These are phyloP conservation scores for Bidens hawaiensis DNA, from an alignment of 140 eudicot genomes.

Conservation along the genomic window DNA sequence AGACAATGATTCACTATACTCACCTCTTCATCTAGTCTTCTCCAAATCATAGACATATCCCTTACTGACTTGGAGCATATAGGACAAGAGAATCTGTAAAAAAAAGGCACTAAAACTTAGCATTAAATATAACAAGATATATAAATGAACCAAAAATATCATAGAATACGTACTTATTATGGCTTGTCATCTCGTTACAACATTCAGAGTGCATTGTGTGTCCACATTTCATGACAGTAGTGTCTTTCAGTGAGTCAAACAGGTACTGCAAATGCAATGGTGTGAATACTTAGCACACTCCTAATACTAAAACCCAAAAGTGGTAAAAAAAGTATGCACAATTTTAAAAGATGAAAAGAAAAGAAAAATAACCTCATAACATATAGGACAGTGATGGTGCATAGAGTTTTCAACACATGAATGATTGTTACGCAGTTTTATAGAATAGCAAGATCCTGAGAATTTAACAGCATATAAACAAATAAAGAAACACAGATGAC, in stretches of 20 bases:
- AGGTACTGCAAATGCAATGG: constrained; percentile 54
- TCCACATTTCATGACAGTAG: constrained; percentile 93
- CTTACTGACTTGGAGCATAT: constrained; percentile 82
- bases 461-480: constrained; percentile 19
- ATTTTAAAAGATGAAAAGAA: neutral
- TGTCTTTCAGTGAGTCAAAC: constrained; percentile 88
- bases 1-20: neutral
- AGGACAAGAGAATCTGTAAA: constrained; percentile 63
- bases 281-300: neutral
- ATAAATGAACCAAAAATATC: neutral
- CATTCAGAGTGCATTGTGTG: constrained; percentile 96
- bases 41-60: constrained; percentile 86
- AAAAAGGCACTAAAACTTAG: neutral
- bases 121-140: neutral
- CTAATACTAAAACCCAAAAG: neutral
- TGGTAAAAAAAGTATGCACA: neutral
- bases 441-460: constrained; percentile 84
- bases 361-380: constrained; percentile 67
- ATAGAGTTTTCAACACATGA: constrained; percentile 80
- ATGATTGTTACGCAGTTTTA: constrained; percentile 52
- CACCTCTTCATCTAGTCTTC: constrained; percentile 90
- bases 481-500: neutral
- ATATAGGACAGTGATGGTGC: constrained; percentile 97
- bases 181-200: constrained; percentile 73
- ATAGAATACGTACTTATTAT: constrained; percentile 60